Evolutionary conservation across 2,329 filamentous ascomycete species (phyloP).

Genomic region (Aureobasidium mangrovei): DNA sequence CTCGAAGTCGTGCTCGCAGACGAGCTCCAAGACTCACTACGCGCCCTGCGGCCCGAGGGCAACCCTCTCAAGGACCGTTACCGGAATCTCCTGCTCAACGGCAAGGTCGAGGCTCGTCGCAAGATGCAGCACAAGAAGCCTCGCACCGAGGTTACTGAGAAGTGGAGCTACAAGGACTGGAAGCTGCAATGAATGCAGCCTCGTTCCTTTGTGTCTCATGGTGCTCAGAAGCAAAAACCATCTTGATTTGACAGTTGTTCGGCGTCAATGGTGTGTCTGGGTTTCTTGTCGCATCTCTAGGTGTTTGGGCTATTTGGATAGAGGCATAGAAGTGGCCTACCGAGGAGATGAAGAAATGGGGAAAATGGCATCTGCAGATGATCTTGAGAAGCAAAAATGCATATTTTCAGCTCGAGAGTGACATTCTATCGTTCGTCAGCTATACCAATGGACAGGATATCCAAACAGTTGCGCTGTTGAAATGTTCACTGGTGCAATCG

Average conservation of each 20-base stretch:
- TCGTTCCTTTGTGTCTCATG: not conserved
- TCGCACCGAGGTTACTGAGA: conserved; percentile 77
- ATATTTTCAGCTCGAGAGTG: too few species aligned
- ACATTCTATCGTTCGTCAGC: too few species aligned
- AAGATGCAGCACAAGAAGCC: conserved; percentile 76
- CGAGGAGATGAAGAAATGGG: not conserved
- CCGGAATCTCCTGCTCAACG: conserved; percentile 76
- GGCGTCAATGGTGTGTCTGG: not conserved
- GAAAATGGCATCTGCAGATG: not conserved
- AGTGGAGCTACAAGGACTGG: conserved; percentile 98
- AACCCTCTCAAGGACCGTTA: conserved; percentile 89
- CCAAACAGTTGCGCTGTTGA: too few species aligned
- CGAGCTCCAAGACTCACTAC: conserved; percentile 42
- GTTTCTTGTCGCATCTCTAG: conserved; percentile 1
- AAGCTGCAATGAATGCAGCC: conserved; percentile 34
- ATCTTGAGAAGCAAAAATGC: too few species aligned
- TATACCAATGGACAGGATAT: too few species aligned
- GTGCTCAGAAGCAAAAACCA: not conserved
- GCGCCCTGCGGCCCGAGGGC: conserved; percentile 72
- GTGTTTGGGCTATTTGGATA: not conserved
- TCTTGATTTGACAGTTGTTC: not conserved
- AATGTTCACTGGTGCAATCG: too few species aligned
- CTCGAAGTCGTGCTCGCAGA: conserved; percentile 43
- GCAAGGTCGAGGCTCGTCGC: conserved; percentile 77
- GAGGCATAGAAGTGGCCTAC: not conserved